Percentiles rank a stretch among this genome's conserved stretches.
Conservation (phyloP, 2,329 filamentous ascomycete species). For the Penicillium rolfsii region DNA sequence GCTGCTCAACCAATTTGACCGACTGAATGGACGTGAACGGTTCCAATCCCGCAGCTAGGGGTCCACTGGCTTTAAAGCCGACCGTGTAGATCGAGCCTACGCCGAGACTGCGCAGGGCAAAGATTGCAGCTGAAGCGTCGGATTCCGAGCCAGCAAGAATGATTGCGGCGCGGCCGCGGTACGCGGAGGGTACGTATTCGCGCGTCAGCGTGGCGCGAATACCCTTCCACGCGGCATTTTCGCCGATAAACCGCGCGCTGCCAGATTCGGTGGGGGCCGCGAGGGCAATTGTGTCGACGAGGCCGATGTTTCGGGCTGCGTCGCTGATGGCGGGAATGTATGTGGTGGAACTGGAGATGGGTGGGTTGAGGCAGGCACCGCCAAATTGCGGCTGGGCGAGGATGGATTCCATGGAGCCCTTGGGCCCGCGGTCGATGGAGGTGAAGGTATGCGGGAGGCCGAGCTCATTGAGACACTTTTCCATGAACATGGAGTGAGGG, state of each 20-base stretch:
- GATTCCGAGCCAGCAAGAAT: conserved; percentile 73
- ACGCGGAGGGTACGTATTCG: conserved; percentile 81
- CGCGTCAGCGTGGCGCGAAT: conserved; percentile 79
- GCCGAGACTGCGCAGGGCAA: conserved; percentile 73
- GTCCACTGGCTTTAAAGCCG: conserved; percentile 67
- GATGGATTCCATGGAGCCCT: conserved; percentile 70
- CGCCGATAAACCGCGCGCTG: conserved; percentile 63
- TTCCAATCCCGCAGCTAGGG: conserved; percentile 67
- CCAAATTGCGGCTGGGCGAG: conserved; percentile 76
- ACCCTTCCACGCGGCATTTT: conserved; percentile 84
- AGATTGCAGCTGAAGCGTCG: conserved; percentile 77
- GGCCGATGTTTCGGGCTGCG: conserved; percentile 75
- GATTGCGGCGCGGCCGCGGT: conserved; percentile 73
- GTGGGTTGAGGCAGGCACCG: conserved; percentile 78
- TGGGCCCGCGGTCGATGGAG: conserved; percentile 71
- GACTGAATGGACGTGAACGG: conserved; percentile 73
- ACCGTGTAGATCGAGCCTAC: conserved; percentile 83
- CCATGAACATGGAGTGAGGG: conserved; percentile 81
- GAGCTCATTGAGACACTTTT: conserved; percentile 79
- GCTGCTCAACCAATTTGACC: conserved; percentile 76
- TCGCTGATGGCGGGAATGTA: conserved; percentile 71
- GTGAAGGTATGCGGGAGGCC: conserved; percentile 83
- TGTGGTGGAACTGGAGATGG: conserved; percentile 60
- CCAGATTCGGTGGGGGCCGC: conserved; percentile 43
- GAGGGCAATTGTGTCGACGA: conserved; percentile 79